Evolutionary conservation across 176 grass and related monocot genomes (phyloP).

Genomic region (Oryza glumipatula): DNA sequence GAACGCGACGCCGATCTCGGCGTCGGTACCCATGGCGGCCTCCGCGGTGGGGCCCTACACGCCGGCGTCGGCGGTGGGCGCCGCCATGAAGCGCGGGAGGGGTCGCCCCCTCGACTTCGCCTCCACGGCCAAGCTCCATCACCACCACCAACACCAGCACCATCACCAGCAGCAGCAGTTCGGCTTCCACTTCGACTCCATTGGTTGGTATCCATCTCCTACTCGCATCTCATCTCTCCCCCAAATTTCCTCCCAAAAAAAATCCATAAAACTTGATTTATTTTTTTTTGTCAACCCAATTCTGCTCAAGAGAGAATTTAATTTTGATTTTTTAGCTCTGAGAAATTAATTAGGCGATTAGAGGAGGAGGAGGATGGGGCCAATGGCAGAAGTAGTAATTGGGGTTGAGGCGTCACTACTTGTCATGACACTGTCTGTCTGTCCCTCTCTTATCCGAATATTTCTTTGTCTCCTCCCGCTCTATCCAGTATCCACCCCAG

Average conservation of each 20-base stretch:
- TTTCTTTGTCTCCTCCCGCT: conserved; percentile 43
- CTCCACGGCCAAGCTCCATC: conserved; percentile 38
- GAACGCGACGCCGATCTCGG: conserved; percentile 89
- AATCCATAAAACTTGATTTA: neutral
- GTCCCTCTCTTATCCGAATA: conserved; percentile 64
- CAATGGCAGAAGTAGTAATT: conserved; percentile 27
- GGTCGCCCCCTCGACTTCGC: conserved; percentile 66
- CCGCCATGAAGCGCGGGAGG: conserved; percentile 91
- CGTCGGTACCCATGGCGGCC: conserved; percentile 59
- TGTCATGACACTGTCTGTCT: conserved; percentile 58
- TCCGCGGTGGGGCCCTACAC: conserved; percentile 64
- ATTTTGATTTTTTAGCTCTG: neutral
- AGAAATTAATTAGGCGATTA: conserved; percentile 23
- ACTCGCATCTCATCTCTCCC: neutral
- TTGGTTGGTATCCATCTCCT: conserved; percentile 45
- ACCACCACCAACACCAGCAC: neutral
- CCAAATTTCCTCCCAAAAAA: neutral
- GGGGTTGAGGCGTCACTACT: conserved; percentile 47
- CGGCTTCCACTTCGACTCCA: conserved; percentile 56
- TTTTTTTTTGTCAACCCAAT: neutral
- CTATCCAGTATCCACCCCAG: conserved; percentile 38
- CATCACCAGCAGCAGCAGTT: conserved; percentile 36
- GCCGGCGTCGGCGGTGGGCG: conserved; percentile 79
- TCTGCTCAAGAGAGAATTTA: conserved; percentile 7
- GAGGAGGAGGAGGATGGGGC: conserved; percentile 13